Base-by-base conservation (phyloP, 768 basidiomycete species). In the Stropharia rugosoannulata region DNA sequence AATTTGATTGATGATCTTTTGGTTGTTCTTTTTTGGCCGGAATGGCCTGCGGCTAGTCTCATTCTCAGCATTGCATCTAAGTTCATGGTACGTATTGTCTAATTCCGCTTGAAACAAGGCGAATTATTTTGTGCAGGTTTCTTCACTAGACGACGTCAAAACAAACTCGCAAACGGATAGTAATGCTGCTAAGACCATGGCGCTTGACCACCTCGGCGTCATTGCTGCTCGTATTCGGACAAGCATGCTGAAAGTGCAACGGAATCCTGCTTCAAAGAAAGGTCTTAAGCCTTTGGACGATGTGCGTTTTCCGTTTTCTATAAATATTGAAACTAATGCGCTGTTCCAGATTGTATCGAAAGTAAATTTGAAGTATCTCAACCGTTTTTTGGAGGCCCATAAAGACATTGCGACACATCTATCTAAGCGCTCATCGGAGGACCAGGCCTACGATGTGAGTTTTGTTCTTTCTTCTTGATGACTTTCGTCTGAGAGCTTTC, bases 21-120 rank as follows among this genome's bases (percentile, higher is more conserved):
- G 19, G 81, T 82, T 8, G 94, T 97, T 16, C 75, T 98, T 5
- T 95, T 89, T 67, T 92, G 92, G 85, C 95, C 97, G 0, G 97
- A 99, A 70, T 99, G 96, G 95, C 97, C 97, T 5, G 95, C 92
- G 9, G 92, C 97, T 1, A 81, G 86, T 41, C 71, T 97, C 15
- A 76, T 97, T 38, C 73, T 98, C 37, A 83, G 80, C 42, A 87
- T 97, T 45, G 83, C 87, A 6, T 89, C 86, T 59, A 89, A 87
- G 66, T 87, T 86, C 61, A 92, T 98, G 92, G 95, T 93, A 56
- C 9, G 79, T 61, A 5, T 19, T 57, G 4, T 25, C 22, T 32
- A 50, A 36, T 5, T 15, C 41, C 47, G 35, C 9, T 4, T 32
- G 19, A 18, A 27, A 16, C 46, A n/a, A n/a, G 27, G 5, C 15